These are phyloP conservation scores for Phaffomyces thermotolerans DNA, from an alignment of 805 yeast species.

Conservation along the genomic window DNA sequence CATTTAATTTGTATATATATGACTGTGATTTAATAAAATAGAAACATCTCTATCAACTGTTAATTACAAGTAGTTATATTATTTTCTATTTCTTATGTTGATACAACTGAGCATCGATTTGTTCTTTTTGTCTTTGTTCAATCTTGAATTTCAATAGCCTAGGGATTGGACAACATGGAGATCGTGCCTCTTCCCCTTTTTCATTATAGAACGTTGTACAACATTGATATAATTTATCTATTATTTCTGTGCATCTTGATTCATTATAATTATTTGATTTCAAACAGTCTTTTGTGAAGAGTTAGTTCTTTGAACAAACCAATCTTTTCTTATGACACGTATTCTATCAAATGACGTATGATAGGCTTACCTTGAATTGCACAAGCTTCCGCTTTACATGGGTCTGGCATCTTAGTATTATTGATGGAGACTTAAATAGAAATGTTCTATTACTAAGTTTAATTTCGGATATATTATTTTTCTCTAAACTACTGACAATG, in stretches of 20 bases:
- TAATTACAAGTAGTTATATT: background rate
- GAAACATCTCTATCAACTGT: too few species aligned
- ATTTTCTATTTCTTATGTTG: background rate
- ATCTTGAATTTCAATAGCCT: slow-evolving; percentile 54
- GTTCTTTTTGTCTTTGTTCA: slow-evolving; percentile 51
- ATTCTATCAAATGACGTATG: background rate
- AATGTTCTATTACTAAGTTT: too few species aligned
- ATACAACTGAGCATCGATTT: slow-evolving; percentile 48
- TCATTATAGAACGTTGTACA: slow-evolving; percentile 59
- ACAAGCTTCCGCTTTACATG: slow-evolving; percentile 78
- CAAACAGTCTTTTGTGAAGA: slow-evolving; percentile 46
- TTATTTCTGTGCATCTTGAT: slow-evolving; percentile 58
- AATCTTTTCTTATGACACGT: too few species aligned
- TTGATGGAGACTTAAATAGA: background rate
- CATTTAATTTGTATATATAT: background rate
- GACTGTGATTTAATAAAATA: too few species aligned
- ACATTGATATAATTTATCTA: slow-evolving; percentile 68
- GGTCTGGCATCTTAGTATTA: slow-evolving; percentile 18
- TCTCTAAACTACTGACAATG: background rate
- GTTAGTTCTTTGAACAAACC: background rate
- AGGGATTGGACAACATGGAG: slow-evolving; percentile 77
- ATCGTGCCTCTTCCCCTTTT: slow-evolving; percentile 50
- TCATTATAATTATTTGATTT: slow-evolving; percentile 59
- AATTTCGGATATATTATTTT: background rate
- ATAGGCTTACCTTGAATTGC: slow-evolving; percentile 52